Base-by-base conservation (phyloP, 495 filamentous ascomycete species). In the Aspergillus ostianus region DNA sequence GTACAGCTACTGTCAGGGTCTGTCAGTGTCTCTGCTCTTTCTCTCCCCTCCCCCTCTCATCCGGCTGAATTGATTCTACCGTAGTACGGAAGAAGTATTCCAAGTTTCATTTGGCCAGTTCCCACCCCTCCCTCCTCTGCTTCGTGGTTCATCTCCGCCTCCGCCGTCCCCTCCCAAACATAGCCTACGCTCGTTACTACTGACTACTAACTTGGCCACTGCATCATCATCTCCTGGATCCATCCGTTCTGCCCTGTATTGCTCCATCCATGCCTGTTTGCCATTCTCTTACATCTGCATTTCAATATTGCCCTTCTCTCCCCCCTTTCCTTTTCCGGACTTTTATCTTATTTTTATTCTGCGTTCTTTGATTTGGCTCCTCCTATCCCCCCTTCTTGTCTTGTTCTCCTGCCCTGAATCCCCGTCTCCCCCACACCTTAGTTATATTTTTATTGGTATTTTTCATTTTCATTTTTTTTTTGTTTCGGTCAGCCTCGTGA, bases 341-440 rank as follows among this genome's bases (percentile, higher is more conserved):
- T 26, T 26, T 26, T 26, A 27, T 59, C 47, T 62, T 49, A 44
- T n/a, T 53, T 47, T 57, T 47, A 56, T 48, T 50, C 15, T 54
- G n/a, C 1, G 6, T 32, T 6, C 6, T 1, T 32, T 32, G 10
- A 32, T 32, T 32, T 32, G 7, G 29, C n/a, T 56, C 19, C 53
- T 47, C 27, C 49, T 48, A 10, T 51, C 47, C 32, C n/a, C 32
- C 23, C 36, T 47, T 54, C 27, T 51, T 46, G 3, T 53, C 19
- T 58, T 41, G 20, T 29, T 53, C 21, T 51, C 50, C 27, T 23
- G 30, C 30, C 30, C 8, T 32, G 30, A 7, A 32, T 7, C 30
- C 30, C 30, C 30, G 30, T 32, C 30, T 7, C 30, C 30, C 30
- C 30, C 30, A 32, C 30, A 7, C 30, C 10, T 30, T 32, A 26